These are phyloP conservation scores for Actinidia polygama DNA, from an alignment of 179 eudicot genomes.

Conservation along the genomic window DNA sequence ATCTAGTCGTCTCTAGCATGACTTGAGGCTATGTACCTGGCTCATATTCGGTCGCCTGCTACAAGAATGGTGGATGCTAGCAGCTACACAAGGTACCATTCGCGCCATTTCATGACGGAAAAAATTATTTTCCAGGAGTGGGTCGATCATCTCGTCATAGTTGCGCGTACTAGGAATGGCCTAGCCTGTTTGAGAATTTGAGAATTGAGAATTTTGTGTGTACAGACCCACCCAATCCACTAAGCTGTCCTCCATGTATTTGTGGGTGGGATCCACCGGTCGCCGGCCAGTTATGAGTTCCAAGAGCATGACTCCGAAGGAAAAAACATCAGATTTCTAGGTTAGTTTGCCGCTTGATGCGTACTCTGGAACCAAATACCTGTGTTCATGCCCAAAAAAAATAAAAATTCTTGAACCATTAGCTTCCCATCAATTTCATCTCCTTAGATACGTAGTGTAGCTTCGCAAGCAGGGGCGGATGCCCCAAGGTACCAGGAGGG, in stretches of 20 bases:
- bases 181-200: slow-evolving; percentile 53
- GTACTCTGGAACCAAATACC: slow-evolving; percentile 96
- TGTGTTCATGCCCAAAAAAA: slow-evolving; percentile 21
- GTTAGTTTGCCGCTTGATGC: slow-evolving; percentile 93
- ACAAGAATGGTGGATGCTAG: slow-evolving; percentile 82
- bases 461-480: background rate
- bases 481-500: too few species aligned
- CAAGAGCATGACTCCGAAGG: slow-evolving; percentile 85
- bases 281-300: slow-evolving; percentile 84
- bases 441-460: background rate
- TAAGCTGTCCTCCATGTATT: slow-evolving; percentile 80
- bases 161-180: slow-evolving; percentile 64
- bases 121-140: slow-evolving; percentile 57
- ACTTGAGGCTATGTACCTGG: slow-evolving; percentile 50
- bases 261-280: slow-evolving; percentile 64
- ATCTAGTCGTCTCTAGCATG: background rate
- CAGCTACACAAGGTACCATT: slow-evolving; percentile 84
- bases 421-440: slow-evolving; percentile 3
- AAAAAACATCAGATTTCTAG: slow-evolving; percentile 92
- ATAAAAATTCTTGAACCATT: background rate
- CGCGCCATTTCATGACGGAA: slow-evolving; percentile 64
- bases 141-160: slow-evolving; percentile 67
- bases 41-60: slow-evolving; percentile 82
- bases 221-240: slow-evolving; percentile 88
- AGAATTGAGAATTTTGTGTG: background rate